Conservation (phyloP, 345 rosid species). For the Sapria himalayana region DNA sequence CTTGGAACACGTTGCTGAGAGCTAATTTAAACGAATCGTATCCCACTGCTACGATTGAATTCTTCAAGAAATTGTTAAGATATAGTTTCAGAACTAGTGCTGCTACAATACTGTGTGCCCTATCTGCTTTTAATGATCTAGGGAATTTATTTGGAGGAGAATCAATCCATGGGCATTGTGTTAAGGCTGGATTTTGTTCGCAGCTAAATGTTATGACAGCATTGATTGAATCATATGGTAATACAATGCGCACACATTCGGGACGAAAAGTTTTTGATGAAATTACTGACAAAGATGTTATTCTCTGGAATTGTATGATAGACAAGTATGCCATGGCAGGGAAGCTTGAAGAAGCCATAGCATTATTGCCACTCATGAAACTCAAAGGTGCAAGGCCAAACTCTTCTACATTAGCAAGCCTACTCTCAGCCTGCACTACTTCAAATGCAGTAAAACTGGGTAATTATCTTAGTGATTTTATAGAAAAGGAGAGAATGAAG, state of each 20-base stretch:
- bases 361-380: conserved; percentile 33
- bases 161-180: conserved; percentile 25
- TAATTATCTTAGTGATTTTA: conserved; percentile 11
- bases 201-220: conserved; percentile 28
- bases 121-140: conserved; percentile 21
- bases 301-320: conserved; percentile 50
- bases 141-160: conserved; percentile 18
- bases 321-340: conserved; percentile 34
- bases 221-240: conserved; percentile 29
- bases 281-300: conserved; percentile 22
- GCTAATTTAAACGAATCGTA: conserved; percentile 21
- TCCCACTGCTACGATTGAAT: conserved; percentile 11
- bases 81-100: conserved; percentile 13
- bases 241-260: conserved; percentile 15
- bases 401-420: conserved; percentile 33
- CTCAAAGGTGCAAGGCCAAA: conserved; percentile 18
- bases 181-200: conserved; percentile 21
- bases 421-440: conserved; percentile 33
- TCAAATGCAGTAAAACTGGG: conserved; percentile 22
- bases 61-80: conserved; percentile 20
- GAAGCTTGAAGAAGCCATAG: conserved; percentile 23
- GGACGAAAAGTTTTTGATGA: conserved; percentile 29
- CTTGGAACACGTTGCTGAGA: conserved; percentile 37
- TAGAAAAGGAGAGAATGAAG: conserved; percentile 21
- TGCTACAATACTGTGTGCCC: conserved; percentile 20